A percentile compares a stretch with the other conserved stretches of the same genome.
Evolutionary conservation across 768 basidiomycete species (phyloP).

Genomic region (Podaxis sp.): DNA sequence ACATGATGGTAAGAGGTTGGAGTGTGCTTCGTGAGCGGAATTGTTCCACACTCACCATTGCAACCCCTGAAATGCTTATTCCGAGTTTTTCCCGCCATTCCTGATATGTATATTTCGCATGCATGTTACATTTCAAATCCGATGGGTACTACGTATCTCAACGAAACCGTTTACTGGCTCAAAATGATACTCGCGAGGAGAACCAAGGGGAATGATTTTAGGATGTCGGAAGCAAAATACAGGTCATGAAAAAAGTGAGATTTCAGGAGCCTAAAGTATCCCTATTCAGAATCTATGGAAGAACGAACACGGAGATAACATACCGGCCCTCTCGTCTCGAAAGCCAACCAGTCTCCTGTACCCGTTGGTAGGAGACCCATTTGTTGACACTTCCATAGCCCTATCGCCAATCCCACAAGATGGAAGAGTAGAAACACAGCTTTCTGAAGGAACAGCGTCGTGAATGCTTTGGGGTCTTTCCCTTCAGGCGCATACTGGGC

Average conservation of each 20-base stretch:
- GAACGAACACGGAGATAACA: constrained; percentile 26
- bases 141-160: background rate
- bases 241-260: constrained; percentile 33
- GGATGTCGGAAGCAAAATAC: background rate
- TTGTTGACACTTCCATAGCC: constrained; percentile 89
- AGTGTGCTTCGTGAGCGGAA: background rate
- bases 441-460: constrained; percentile 69
- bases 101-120: background rate
- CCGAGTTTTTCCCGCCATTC: background rate
- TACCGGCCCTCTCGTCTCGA: constrained; percentile 78
- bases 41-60: background rate
- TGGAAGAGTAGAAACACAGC: constrained; percentile 72
- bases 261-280: constrained; percentile 40
- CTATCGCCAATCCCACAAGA: constrained; percentile 74
- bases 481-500: constrained; percentile 71
- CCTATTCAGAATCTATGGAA: background rate
- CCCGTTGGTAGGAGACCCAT: constrained; percentile 93
- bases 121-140: background rate
- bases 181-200: background rate
- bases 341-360: constrained; percentile 93
- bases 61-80: background rate
- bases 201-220: background rate
- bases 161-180: background rate
- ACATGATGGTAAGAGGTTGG: constrained; percentile 1
- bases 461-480: constrained; percentile 47